Percentiles rank a stretch among this genome's conserved stretches.
Conservation (phyloP, 2,329 filamentous ascomycete species). For the Venturia carpophila region DNA sequence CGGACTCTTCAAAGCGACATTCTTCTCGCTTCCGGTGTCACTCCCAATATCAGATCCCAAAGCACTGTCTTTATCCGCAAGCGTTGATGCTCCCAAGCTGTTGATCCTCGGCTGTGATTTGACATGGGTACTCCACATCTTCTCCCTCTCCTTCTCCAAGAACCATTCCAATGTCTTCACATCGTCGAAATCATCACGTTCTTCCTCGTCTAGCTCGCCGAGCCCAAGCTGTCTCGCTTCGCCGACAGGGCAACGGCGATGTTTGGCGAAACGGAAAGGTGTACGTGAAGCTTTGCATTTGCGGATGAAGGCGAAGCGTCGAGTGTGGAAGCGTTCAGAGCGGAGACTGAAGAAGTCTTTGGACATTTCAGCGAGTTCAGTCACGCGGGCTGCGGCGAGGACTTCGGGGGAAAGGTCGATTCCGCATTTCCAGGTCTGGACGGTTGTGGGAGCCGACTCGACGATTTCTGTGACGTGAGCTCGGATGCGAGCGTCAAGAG, state of each 20-base stretch:
- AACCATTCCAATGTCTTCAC: constrained; percentile 11
- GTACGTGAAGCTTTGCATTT: constrained; percentile 34
- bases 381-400: constrained; percentile 30
- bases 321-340: constrained; percentile 32
- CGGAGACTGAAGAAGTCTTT: constrained; percentile 38
- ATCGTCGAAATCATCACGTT: constrained; percentile 13
- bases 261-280: constrained; percentile 35
- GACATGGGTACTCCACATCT: background rate
- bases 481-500: constrained; percentile 32
- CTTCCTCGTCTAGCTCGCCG: constrained; percentile 41
- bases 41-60: background rate
- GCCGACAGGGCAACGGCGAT: constrained; percentile 26
- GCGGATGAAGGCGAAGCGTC: constrained; percentile 35
- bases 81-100: background rate
- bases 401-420: constrained; percentile 29
- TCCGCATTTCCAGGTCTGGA: constrained; percentile 30
- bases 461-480: constrained; percentile 31
- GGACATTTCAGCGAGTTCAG: constrained; percentile 36
- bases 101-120: background rate
- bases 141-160: constrained; percentile 12
- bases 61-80: background rate
- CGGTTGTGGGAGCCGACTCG: background rate
- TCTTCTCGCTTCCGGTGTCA: background rate
- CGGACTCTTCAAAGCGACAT: background rate
- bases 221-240: background rate